These are phyloP conservation scores for Globisporangium radiosum DNA, from an alignment of 352 stramenopile species.

Conservation along the genomic window DNA sequence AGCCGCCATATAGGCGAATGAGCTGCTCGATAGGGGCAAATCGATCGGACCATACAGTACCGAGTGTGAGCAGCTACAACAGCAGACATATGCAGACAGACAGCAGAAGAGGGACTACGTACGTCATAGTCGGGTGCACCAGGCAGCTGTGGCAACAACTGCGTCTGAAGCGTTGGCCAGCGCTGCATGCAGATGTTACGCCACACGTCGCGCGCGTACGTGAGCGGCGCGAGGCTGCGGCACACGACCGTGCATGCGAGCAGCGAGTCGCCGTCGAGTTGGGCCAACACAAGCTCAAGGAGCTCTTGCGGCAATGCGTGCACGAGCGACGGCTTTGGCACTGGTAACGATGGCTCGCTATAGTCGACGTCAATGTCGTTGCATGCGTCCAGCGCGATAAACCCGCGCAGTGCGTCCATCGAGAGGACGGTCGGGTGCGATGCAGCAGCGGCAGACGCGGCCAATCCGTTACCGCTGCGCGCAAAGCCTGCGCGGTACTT, in stretches of 20 bases:
- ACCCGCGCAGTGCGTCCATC: conserved; percentile 12
- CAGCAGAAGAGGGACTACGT: conserved; percentile 15
- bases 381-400: conserved; percentile 3
- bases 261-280: conserved; percentile 53
- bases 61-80: too few relatives aligned
- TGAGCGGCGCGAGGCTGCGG: conserved; percentile 32
- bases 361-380: conserved; percentile 9
- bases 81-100: neutral
- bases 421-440: conserved; percentile 9
- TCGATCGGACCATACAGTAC: too few relatives aligned
- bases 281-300: conserved; percentile 33
- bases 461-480: neutral
- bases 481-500: conserved; percentile 26
- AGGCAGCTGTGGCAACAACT: conserved; percentile 58
- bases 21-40: conserved; percentile 21
- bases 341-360: neutral
- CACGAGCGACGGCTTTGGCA: conserved; percentile 18
- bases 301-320: conserved; percentile 48
- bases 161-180: conserved; percentile 53
- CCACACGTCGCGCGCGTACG: conserved; percentile 59
- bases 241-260: conserved; percentile 41
- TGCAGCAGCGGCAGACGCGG: neutral
- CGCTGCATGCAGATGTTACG: conserved; percentile 47
- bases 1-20: conserved; percentile 67
- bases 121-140: conserved; percentile 76